Percentiles rank a stretch among this genome's conserved stretches.
Evolutionary conservation across 225 moss, liverwort and hornwort species (phyloP).

Genomic region (Lunularia cruciata): DNA sequence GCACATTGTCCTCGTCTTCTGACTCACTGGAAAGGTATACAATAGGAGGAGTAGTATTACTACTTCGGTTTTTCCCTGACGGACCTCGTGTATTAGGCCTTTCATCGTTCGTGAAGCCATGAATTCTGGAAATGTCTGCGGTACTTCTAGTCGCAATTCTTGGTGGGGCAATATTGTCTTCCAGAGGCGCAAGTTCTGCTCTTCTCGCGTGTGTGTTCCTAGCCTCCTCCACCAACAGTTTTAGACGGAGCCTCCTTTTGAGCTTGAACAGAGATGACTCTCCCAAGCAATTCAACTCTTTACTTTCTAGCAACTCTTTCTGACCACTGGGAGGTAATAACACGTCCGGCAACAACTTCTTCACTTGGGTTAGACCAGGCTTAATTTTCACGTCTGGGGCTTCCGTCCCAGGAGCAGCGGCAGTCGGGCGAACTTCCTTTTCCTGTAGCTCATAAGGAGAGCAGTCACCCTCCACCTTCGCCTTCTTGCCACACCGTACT

Average conservation of each 20-base stretch:
- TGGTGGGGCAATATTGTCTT: not conserved
- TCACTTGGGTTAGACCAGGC: too few species aligned
- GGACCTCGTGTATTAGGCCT: not conserved
- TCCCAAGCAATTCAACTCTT: constrained; percentile 19
- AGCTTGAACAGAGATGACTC: constrained; percentile 33
- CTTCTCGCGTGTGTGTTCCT: constrained; percentile 20
- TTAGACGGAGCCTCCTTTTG: constrained; percentile 37
- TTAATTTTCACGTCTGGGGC: too few species aligned
- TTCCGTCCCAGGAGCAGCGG: too few species aligned
- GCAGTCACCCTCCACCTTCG: too few species aligned
- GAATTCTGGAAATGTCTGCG: not conserved
- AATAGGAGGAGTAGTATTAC: not conserved
- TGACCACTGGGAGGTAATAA: too few species aligned
- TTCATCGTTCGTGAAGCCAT: not conserved
- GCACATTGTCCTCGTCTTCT: constrained; percentile 19
- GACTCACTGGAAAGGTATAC: constrained; percentile 36
- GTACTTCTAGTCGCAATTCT: not conserved
- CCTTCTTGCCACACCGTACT: too few species aligned
- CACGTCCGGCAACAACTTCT: too few species aligned
- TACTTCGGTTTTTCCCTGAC: too few species aligned
- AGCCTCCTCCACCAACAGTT: constrained; percentile 34
- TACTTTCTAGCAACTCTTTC: constrained; percentile 24
- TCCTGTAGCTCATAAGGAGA: too few species aligned
- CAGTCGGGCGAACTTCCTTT: too few species aligned
- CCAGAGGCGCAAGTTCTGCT: not conserved